phyloP scores from a whole-genome alignment of 202 grass and related monocot species.

The Digitaria exilis region DNA sequence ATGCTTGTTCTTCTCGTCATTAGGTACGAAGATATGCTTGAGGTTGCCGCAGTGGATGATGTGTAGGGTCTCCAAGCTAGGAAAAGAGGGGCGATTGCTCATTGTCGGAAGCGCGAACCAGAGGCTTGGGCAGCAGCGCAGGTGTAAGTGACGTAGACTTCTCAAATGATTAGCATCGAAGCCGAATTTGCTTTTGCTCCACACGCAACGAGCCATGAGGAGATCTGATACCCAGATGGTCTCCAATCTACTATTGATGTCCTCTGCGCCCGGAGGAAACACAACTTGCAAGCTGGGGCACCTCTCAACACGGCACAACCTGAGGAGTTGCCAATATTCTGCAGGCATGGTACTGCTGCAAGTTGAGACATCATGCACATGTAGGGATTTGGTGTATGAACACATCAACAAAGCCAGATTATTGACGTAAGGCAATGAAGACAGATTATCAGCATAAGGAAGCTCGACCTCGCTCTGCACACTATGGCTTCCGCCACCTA shows the following conservation, averaged over 20 bases:
- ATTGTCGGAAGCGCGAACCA: background rate
- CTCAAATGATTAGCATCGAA: too few relatives aligned
- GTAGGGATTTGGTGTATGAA: background rate
- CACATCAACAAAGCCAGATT: too few relatives aligned
- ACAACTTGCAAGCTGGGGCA: too few relatives aligned
- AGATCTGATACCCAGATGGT: background rate
- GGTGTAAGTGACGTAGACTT: background rate
- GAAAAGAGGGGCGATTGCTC: background rate
- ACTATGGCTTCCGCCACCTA: background rate
- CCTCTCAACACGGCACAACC: background rate
- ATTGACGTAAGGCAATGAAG: too few relatives aligned
- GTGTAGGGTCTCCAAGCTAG: background rate
- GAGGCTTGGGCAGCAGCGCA: constrained; percentile 17
- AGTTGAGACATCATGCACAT: background rate
- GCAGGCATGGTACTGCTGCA: background rate
- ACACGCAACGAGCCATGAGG: background rate
- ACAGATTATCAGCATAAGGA: too few relatives aligned
- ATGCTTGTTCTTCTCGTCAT: accelerated
- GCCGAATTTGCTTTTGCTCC: background rate
- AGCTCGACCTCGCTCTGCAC: too few relatives aligned
- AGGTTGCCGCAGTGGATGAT: constrained; percentile 8
- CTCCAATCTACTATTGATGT: accelerated
- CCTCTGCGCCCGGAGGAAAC: too few relatives aligned
- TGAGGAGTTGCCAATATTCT: accelerated
- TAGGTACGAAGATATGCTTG: background rate